Base-by-base conservation (phyloP, 2,329 filamentous ascomycete species). In the Fonsecaea multimorphosa region DNA sequence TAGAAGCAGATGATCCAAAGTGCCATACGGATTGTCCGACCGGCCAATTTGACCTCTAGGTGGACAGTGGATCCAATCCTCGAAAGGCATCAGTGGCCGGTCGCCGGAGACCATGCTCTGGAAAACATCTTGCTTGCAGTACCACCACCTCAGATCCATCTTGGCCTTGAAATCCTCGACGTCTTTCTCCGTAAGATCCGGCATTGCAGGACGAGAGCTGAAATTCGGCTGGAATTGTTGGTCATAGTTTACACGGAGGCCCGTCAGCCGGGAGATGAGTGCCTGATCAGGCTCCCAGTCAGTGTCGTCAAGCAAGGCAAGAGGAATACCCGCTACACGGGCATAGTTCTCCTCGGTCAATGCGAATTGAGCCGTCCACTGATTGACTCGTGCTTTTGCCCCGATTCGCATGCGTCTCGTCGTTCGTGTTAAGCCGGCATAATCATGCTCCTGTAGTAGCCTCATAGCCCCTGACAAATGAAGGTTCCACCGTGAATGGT, bases 401-500 rank as follows among this genome's bases (percentile, higher is more conserved):
- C 81, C 75, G 69, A 83, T 79, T 84, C 84, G 91, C 66, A 90
- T 80, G 0, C 85, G 83, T 66, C 93, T 85, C 65, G 92, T 88
- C 61, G 88, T 85, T 63, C 86, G 86, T 0, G 91, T 91, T 81
- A 93, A 89, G 1, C 86, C 84, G 9, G 85, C 84, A 67, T 93
- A 91, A 57, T 95, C 90, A 49, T 96, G 90, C 74, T 98, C 93
- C 59, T 87, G 86, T 29, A 98, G 84, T 32, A 98, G 84, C 44
- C 64, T 68, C 68, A 93, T 90, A 46, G 90, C 88, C 12, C 95
- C 95, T 55, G 91, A 87, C 40, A 98, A 82, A 78, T 98, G 95
- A 68, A 91, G 94, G 73, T 91, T 95, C 95, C 95, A 99, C 76
- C 97, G 97, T 62, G 90, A 88, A 73, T 98, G 94, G 71, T 99